Base-by-base conservation (phyloP, 805 yeast genomes). In the Kodamaea fukazawae region DNA sequence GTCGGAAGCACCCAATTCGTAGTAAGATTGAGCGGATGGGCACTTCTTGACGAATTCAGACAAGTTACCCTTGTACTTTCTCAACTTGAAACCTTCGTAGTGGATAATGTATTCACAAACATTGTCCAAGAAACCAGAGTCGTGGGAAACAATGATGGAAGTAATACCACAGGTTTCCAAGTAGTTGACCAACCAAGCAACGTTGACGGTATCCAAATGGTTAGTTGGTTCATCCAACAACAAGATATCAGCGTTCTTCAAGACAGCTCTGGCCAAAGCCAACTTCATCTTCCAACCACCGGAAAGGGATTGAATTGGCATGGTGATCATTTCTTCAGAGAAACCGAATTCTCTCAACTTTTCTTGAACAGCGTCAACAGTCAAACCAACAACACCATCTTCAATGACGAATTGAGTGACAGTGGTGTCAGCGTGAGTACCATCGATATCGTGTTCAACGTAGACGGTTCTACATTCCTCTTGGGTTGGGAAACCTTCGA, bases 251-350 rank as follows among this genome's bases (percentile, higher is more conserved):
- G 99, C 98, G 76, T 90, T 90, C 81, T 86, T 87, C 76, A 91
- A 83, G 65, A 91, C 97, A 66, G 99, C 99, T 78, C 97, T 88
- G 60, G 99, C 98, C 65, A 91, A 81, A 68, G 98, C 98, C 72
- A 91, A 83, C 78, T 93, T 93, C 99, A 91, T 91, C 84, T 93
- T 93, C 99, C 99, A 91, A 83, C 99, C 99, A 84, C 99, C 99
- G 65, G 99, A 93, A 60, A 93, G 81, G 52, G 97, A 86, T 65
- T 88, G 81, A 70, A 91, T 91, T 65, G 97, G 95, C 95, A 85
- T 86, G 51, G 63, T 67, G 63, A 85, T 81, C 96, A 91, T 93
- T 65, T 83, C 96, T 45, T 87, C 91, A 58, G 93, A 61, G 90
- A 93, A 93, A 64, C 82, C 81, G 79, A 93, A 91, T 75, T 89